Evolutionary conservation across 805 yeast species (phyloP), one percentile per base, ranked within the genome.

Genomic region (Lachancea sp.): DNA sequence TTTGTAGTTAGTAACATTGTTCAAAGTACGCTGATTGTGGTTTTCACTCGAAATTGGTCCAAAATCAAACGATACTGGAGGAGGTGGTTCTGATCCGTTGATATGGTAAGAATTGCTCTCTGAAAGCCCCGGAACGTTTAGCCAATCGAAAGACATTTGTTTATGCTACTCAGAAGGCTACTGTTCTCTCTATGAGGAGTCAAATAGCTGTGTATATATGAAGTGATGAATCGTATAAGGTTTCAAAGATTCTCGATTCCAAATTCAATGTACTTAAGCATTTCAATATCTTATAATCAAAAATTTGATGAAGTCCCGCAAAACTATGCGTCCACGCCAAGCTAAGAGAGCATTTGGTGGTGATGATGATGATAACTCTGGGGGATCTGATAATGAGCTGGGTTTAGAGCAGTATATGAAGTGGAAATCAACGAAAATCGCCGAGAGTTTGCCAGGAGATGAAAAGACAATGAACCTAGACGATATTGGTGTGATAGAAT

Each of bases 31-130:
- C 11, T 23, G 11, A 21, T n/a, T 13, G 36, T 33, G 16, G 16
- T 18, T n/a, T 4, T 5, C 18, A 16, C 29, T 16, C 17, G 32
- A 18, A n/a, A 11, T 9, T 12, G 42, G 32, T 32, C 48, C 47
- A 26, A 61, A 55, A 13, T 74, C 72, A 54, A 75, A 75, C 2
- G 80, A 74, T 5, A 74, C 79, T 19, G 63, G 67, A 3, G 80
- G 80, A 7, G 76, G 77, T 3, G 71, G 70, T 17, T 36, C 41
- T 8, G 45, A 19, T 5, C 26, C 43, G 20, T 32, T 25, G 9
- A 38, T 39, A n/a, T 43, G 45, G 13, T 55, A 56, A 25, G 49
- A 44, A 32, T 58, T 49, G 40, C 29, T 60, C 12, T 55, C 56
- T 40, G 44, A 46, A 15, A 65, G 46, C 4, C 67, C 70, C 5